Conservation (phyloP, 2,329 filamentous ascomycete species). For the Fusarium nelsonii region DNA sequence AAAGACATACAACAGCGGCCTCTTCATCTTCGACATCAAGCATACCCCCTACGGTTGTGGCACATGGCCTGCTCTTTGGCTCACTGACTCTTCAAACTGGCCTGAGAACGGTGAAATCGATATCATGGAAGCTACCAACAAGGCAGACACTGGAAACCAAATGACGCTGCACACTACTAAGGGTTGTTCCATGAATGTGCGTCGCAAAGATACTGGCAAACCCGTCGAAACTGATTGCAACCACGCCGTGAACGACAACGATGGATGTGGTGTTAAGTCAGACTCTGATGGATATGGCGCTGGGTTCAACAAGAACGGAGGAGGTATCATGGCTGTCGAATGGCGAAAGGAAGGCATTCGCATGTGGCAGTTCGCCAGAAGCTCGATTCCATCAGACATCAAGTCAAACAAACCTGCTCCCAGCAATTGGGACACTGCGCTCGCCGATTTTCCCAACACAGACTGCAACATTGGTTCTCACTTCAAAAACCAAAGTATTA, state of each 20-base stretch:
- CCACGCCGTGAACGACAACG: slow-evolving; percentile 63
- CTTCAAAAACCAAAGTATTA: slow-evolving; percentile 74
- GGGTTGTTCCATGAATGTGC: slow-evolving; percentile 65
- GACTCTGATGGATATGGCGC: slow-evolving; percentile 61
- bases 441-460: slow-evolving; percentile 75
- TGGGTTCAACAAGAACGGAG: slow-evolving; percentile 65
- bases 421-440: slow-evolving; percentile 69
- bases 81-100: slow-evolving; percentile 71
- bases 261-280: slow-evolving; percentile 68
- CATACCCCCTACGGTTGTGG: slow-evolving; percentile 74
- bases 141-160: slow-evolving; percentile 65
- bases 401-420: slow-evolving; percentile 66
- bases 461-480: slow-evolving; percentile 69
- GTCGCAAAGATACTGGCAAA: slow-evolving; percentile 65
- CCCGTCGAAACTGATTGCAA: slow-evolving; percentile 61
- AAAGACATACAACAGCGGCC: slow-evolving; percentile 68
- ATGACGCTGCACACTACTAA: slow-evolving; percentile 70
- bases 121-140: slow-evolving; percentile 70
- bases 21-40: slow-evolving; percentile 76
- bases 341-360: slow-evolving; percentile 71
- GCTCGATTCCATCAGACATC: slow-evolving; percentile 65
- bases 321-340: slow-evolving; percentile 72
- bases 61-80: slow-evolving; percentile 76
- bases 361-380: slow-evolving; percentile 70
- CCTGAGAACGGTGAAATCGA: slow-evolving; percentile 74